Conservation (phyloP, 306 rosid species). For the Cicer yamashitae region DNA sequence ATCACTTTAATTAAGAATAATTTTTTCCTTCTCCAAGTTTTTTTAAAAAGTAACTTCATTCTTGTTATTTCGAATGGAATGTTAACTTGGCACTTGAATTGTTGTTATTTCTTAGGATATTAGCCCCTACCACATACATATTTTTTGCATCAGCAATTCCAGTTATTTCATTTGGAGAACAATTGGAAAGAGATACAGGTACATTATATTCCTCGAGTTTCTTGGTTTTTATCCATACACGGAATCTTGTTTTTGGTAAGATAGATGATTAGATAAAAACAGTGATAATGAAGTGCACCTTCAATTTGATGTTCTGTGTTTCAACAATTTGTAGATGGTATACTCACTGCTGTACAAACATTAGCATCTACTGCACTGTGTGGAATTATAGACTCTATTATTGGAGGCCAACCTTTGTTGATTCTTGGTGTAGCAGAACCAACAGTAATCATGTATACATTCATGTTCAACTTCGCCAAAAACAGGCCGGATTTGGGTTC, state of each 20-base stretch:
- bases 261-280: slow-evolving; percentile 1
- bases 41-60: slow-evolving; percentile 1
- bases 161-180: slow-evolving; percentile 84
- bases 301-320: slow-evolving; percentile 37
- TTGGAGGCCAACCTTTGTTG: slow-evolving; percentile 84
- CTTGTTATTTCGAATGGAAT: slow-evolving; percentile 22
- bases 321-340: slow-evolving; percentile 62
- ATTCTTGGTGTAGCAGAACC: slow-evolving; percentile 92
- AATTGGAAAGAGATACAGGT: slow-evolving; percentile 78
- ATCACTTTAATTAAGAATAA: too few species aligned
- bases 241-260: slow-evolving; percentile 3
- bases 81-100: slow-evolving; percentile 34
- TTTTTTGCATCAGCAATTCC: slow-evolving; percentile 88
- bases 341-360: slow-evolving; percentile 84
- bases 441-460: slow-evolving; percentile 82
- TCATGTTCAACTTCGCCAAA: slow-evolving; percentile 84
- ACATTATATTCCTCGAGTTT: background rate
- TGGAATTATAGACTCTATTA: slow-evolving; percentile 80
- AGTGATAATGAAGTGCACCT: slow-evolving; percentile 1
- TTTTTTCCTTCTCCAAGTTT: too few species aligned
- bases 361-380: slow-evolving; percentile 82
- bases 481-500: slow-evolving; percentile 78
- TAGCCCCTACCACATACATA: slow-evolving; percentile 82
- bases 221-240: background rate
- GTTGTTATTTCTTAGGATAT: slow-evolving; percentile 56